phyloP scores from a whole-genome alignment of 768 basidiomycete genomes.

The Phanerodontia chrysosporium region DNA sequence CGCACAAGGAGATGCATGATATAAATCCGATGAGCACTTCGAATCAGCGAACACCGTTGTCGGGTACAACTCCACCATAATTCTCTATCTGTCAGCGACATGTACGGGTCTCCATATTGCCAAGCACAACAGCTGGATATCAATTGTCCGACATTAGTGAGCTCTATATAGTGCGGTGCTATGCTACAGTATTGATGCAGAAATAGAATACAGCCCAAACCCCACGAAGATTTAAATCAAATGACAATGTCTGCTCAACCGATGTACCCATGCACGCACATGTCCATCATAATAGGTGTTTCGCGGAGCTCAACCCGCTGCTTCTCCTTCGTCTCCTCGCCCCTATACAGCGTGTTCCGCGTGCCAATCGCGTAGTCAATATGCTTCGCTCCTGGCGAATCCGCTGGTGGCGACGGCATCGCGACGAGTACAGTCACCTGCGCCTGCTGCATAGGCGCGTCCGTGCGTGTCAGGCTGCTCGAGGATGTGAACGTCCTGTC shows the following conservation, averaged over 20 bases:
- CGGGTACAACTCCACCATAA: too few relatives aligned
- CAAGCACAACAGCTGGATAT: too few relatives aligned
- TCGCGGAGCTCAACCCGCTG: neutral
- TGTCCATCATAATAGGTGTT: neutral
- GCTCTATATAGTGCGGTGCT: neutral
- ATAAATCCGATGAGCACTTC: too few relatives aligned
- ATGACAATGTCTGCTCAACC: neutral
- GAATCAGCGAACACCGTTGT: too few relatives aligned
- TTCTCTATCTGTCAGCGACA: too few relatives aligned
- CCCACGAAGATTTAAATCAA: neutral
- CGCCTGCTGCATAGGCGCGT: neutral
- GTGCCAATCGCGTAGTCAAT: conserved; percentile 6
- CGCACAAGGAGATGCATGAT: too few relatives aligned
- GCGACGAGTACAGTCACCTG: conserved; percentile 5
- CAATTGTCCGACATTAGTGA: too few relatives aligned
- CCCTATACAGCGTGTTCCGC: neutral
- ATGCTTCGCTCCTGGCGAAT: neutral
- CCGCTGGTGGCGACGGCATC: neutral
- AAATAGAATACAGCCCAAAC: neutral
- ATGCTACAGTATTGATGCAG: neutral
- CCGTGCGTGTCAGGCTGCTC: neutral
- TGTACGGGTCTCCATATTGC: too few relatives aligned
- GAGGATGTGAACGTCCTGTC: neutral
- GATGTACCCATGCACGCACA: neutral
- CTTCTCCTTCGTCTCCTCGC: neutral